Evolutionary conservation across 768 basidiomycete genomes (phyloP).

Genomic region (Serendipita sp.): DNA sequence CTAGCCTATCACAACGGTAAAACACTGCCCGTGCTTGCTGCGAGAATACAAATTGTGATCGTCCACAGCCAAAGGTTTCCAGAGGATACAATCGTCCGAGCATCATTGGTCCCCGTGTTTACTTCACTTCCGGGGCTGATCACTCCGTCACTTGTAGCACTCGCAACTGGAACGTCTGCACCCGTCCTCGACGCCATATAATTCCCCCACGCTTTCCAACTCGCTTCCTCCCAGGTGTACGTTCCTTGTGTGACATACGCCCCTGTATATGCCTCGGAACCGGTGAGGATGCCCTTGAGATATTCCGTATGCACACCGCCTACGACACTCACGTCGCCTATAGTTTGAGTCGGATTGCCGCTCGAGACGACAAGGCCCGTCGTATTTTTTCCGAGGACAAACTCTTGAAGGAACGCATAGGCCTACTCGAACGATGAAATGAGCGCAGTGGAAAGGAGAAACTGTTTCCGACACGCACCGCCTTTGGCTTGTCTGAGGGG

Average conservation of each 20-base stretch:
- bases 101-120: no score
- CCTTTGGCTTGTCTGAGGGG: constrained; percentile 8
- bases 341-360: not conserved
- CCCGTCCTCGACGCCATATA: constrained; percentile 1
- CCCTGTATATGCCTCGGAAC: not conserved
- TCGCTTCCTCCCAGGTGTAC: not conserved
- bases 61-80: no score
- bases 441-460: no score
- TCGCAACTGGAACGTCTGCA: not conserved
- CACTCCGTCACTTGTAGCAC: not conserved
- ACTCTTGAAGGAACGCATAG: constrained; percentile 10
- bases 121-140: not conserved
- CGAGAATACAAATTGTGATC: no score
- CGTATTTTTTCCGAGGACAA: constrained; percentile 8
- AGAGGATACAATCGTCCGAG: no score
- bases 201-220: not conserved
- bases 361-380: not conserved
- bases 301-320: not conserved
- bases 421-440: no score
- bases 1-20: no score
- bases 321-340: not conserved
- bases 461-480: constrained; percentile 1
- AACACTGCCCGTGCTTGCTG: no score
- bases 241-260: not conserved
- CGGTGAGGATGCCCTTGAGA: not conserved